These are phyloP conservation scores for Bipolaris sorokiniana DNA, from an alignment of 2,329 filamentous ascomycete genomes.

Conservation along the genomic window DNA sequence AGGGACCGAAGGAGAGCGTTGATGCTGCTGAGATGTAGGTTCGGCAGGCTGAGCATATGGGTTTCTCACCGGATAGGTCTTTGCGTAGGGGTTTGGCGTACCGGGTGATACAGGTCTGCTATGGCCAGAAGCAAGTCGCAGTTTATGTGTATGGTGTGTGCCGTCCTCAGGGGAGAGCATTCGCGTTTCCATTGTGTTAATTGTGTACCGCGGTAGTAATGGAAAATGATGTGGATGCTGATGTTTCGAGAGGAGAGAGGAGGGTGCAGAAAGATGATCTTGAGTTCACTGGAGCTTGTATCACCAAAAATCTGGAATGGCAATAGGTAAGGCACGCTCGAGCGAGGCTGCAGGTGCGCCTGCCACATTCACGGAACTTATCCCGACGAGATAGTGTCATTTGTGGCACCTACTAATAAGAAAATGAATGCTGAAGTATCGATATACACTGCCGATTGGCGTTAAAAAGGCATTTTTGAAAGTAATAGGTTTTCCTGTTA, in stretches of 20 bases:
- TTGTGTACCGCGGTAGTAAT: slow-evolving; percentile 21
- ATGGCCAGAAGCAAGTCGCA: neutral
- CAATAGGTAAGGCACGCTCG: neutral
- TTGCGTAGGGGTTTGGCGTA: neutral
- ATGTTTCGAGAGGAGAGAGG: neutral
- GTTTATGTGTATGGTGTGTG: neutral
- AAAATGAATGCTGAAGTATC: neutral
- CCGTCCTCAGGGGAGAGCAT: neutral
- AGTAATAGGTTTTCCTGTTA: neutral
- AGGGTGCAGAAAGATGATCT: neutral
- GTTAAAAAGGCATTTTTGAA: neutral
- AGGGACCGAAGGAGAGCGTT: neutral
- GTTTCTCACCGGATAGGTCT: neutral
- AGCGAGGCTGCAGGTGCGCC: neutral
- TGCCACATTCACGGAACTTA: neutral
- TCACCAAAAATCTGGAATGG: neutral
- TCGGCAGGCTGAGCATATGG: neutral
- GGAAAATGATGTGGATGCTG: slow-evolving; percentile 14
- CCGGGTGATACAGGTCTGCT: neutral
- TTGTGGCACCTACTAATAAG: neutral
- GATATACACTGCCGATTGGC: neutral
- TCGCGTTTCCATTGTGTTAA: slow-evolving; percentile 7
- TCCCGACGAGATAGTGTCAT: no score
- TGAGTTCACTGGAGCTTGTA: neutral
- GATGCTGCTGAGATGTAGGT: neutral